Percentiles rank a stretch among this genome's conserved stretches.
Conservation (phyloP, 2,329 filamentous ascomycete genomes). For the Ascochyta lentis region DNA sequence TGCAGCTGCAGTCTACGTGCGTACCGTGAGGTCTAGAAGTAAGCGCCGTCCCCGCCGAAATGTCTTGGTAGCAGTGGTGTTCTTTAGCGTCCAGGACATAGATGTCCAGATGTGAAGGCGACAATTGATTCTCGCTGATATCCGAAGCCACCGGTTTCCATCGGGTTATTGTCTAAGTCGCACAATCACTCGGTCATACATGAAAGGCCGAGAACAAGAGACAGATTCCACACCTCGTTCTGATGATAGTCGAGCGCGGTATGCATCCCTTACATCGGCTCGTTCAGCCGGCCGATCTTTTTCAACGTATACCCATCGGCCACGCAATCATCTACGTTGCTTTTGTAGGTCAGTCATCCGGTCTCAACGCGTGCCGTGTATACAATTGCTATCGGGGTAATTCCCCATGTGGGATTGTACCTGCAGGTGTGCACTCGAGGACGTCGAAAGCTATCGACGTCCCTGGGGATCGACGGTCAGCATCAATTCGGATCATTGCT, state of each 20-base stretch:
- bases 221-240: background rate
- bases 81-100: background rate
- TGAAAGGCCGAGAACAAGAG: background rate
- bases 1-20: too few relatives aligned
- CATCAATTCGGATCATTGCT: background rate
- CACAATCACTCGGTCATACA: background rate
- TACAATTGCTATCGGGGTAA: background rate
- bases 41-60: too few relatives aligned
- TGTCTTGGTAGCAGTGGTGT: background rate
- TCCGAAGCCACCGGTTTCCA: background rate
- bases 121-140: background rate
- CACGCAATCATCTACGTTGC: background rate
- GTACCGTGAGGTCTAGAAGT: too few relatives aligned
- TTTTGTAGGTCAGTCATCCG: background rate
- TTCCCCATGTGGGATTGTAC: background rate
- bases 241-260: background rate
- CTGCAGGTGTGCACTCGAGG: background rate
- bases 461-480: constrained; percentile 5
- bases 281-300: background rate
- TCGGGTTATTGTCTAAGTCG: constrained; percentile 1
- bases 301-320: background rate
- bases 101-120: background rate
- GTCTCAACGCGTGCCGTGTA: background rate
- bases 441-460: background rate
- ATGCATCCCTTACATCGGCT: constrained; percentile 5